These are phyloP conservation scores for Bimuria novae-zelandiae DNA, from an alignment of 2,329 filamentous ascomycete species.

Conservation along the genomic window DNA sequence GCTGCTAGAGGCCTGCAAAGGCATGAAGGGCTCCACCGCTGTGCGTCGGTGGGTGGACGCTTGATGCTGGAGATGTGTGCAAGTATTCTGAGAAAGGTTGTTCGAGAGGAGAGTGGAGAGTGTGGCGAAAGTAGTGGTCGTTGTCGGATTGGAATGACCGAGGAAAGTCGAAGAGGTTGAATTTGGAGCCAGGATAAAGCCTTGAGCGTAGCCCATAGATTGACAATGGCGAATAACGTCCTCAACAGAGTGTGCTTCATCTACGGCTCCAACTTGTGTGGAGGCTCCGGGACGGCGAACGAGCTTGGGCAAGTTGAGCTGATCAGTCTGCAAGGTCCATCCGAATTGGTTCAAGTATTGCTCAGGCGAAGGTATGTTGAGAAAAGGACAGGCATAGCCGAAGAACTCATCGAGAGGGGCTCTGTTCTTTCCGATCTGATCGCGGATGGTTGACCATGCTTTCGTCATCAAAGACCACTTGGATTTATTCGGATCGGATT, in stretches of 20 bases:
- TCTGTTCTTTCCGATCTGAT: conserved; percentile 53
- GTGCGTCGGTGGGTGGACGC: too few relatives aligned
- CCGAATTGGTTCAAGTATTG: conserved; percentile 54
- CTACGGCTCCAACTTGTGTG: conserved; percentile 20
- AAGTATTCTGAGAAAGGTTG: too few relatives aligned
- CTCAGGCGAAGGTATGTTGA: conserved; percentile 53
- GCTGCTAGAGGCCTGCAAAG: too few relatives aligned
- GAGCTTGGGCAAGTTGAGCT: conserved; percentile 25
- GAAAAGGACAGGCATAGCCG: conserved; percentile 50
- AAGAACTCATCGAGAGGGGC: conserved; percentile 57
- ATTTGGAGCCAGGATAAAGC: conserved; percentile 14
- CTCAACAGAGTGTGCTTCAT: conserved; percentile 39
- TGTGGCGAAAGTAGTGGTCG: not conserved
- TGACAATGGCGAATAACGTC: conserved; percentile 39
- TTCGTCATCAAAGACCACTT: conserved; percentile 60
- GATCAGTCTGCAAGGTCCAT: conserved; percentile 49
- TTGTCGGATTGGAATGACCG: conserved; percentile 10
- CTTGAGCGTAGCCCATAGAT: conserved; percentile 28
- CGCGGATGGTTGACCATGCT: conserved; percentile 60
- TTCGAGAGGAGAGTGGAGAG: too few relatives aligned
- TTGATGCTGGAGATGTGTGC: too few relatives aligned
- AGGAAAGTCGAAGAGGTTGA: conserved; percentile 23
- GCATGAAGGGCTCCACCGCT: too few relatives aligned
- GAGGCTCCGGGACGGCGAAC: conserved; percentile 19
- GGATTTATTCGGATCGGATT: conserved; percentile 54